Percentiles rank a stretch among this genome's conserved stretches.
These are phyloP conservation scores for Echria macrotheca DNA, from an alignment of 495 filamentous ascomycete genomes.

Conservation along the genomic window DNA sequence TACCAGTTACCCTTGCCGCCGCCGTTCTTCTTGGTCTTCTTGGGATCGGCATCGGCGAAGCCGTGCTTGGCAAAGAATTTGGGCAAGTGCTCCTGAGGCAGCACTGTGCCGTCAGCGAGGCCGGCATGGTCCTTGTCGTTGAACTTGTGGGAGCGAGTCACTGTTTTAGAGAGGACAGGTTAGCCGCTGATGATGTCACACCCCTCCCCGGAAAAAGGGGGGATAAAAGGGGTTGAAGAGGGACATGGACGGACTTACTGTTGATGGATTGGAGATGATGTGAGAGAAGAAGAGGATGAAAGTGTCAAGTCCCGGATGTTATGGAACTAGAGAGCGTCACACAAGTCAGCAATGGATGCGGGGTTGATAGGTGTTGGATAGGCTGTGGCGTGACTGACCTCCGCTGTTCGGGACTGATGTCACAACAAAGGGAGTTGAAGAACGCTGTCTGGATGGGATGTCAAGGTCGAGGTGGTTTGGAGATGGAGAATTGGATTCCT, in stretches of 20 bases:
- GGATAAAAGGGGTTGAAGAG: no score
- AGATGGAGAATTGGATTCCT: no score
- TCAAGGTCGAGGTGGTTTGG: no score
- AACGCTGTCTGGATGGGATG: neutral
- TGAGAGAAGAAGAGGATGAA: neutral
- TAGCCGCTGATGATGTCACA: constrained; percentile 16
- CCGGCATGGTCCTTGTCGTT: constrained; percentile 81
- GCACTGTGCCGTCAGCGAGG: constrained; percentile 56
- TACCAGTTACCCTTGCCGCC: constrained; percentile 93
- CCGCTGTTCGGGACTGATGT: constrained; percentile 1
- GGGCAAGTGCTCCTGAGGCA: constrained; percentile 66
- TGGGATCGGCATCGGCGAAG: constrained; percentile 73
- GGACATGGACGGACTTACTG: constrained; percentile 17
- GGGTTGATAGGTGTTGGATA: neutral
- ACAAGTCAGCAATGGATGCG: constrained; percentile 1
- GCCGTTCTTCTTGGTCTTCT: constrained; percentile 95
- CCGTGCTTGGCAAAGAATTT: constrained; percentile 90
- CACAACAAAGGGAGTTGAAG: neutral
- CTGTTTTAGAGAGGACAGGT: constrained; percentile 34
- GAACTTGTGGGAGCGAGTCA: constrained; percentile 93
- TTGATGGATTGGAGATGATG: constrained; percentile 17
- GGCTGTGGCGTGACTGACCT: constrained; percentile 2
- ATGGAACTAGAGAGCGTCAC: constrained; percentile 5
- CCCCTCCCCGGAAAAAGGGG: no score
- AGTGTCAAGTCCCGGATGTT: neutral